These are phyloP conservation scores for Malus hybrid DNA, from an alignment of 331 rosid genomes.

Conservation along the genomic window DNA sequence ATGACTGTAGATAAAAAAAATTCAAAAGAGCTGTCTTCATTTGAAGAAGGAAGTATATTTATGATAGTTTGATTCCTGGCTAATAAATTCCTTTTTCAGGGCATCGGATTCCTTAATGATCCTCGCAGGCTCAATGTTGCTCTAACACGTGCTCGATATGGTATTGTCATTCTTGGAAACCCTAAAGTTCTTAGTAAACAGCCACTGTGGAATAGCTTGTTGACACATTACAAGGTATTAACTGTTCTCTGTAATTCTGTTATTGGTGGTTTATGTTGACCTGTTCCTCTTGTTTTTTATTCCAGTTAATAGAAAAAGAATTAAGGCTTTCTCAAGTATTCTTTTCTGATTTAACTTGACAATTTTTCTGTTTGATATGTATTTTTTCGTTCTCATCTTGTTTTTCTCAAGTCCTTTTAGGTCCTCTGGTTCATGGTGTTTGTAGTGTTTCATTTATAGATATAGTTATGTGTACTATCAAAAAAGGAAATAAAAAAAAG, in stretches of 20 bases:
- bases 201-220: constrained; percentile 91
- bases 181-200: constrained; percentile 98
- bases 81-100: constrained; percentile 40
- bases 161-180: constrained; percentile 96
- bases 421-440: background rate
- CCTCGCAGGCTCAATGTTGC: constrained; percentile 99
- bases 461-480: background rate
- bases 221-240: constrained; percentile 95
- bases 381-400: background rate
- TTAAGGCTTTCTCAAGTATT: background rate
- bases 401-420: background rate
- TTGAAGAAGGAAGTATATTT: background rate
- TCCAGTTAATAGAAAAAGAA: background rate
- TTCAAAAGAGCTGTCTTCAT: background rate
- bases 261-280: background rate
- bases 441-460: background rate
- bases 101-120: constrained; percentile 95
- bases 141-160: constrained; percentile 94
- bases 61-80: constrained; percentile 6
- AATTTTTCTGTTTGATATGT: background rate
- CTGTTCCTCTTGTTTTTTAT: background rate
- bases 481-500: too few relatives aligned
- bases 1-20: background rate
- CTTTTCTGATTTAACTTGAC: too few relatives aligned
- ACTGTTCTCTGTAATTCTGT: background rate